Evolutionary conservation across 129 eudicot species (phyloP), one percentile per base, ranked within the genome.

Genomic region (Chrysanthemum lavandulifolium): DNA sequence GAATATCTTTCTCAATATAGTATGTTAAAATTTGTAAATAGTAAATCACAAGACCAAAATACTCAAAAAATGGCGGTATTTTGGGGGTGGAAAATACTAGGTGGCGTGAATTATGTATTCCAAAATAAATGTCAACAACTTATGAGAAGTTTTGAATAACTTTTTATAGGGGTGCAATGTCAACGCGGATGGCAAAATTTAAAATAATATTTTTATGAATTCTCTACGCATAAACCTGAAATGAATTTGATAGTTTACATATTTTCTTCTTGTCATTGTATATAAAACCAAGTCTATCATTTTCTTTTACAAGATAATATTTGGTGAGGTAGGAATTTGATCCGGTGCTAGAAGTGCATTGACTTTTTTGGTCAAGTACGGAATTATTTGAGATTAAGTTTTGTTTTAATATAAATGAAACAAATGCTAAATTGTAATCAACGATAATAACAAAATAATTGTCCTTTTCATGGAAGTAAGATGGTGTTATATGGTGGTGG

Each of bases 161-260:
- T 72, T 59, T 59, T 12, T 10, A 9, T 56, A 55, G 6, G 59
- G 67, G 47, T 25, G 45, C 57, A 62, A 25, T 15, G 15, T 72
- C 68, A 57, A 71, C 40, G 45, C 14, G 36, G 59, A 61, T 59
- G 31, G 50, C 71, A 69, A 68, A 77, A 69, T 69, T 68, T 52
- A 18, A 67, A 76, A 76, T 10, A 50, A 25, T 54, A 16, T 18
- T 10, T 43, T 36, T 21, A 1, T 29, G 14, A 50, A 36, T 49
- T 73, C n/a, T 15, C 21, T 36, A 13, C 3, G 15, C 13, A 51
- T 7, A 52, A 2, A 49, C 6, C 51, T 14, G 40, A 68, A 69
- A 31, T 69, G 64, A 77, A 69, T 77, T 77, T 61, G 31, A 61
- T 52, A 33, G 55, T 31, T 60, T 31, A 61, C 70, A 59, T 27